These are phyloP conservation scores for Trichoderma arundinaceum DNA, from an alignment of 2,329 filamentous ascomycete species.

Conservation along the genomic window DNA sequence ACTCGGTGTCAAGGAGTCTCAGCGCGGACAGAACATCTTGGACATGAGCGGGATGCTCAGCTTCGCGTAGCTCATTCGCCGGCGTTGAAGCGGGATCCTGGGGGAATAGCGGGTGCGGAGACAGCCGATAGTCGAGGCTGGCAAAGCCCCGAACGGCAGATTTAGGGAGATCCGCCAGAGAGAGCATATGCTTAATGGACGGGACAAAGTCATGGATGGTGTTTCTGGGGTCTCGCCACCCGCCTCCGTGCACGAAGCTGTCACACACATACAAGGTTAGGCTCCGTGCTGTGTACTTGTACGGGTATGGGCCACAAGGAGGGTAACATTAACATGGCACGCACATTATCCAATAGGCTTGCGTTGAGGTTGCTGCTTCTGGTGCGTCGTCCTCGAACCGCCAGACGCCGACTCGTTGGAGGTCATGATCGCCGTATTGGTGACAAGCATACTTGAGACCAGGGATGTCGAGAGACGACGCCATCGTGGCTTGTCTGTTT, in stretches of 20 bases:
- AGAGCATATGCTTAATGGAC: constrained; percentile 51
- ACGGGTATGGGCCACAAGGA: not conserved
- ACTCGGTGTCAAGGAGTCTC: constrained; percentile 52
- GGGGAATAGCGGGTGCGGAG: constrained; percentile 55
- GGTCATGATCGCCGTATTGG: constrained; percentile 48
- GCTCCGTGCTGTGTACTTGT: not conserved
- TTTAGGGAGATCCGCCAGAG: constrained; percentile 37
- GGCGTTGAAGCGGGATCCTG: constrained; percentile 41
- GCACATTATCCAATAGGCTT: constrained; percentile 48
- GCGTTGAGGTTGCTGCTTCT: constrained; percentile 28
- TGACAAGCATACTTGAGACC: constrained; percentile 45
- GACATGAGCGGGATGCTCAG: constrained; percentile 64
- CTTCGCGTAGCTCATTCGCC: constrained; percentile 47
- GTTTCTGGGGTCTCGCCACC: constrained; percentile 64
- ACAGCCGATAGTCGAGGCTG: constrained; percentile 68
- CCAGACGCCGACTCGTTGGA: constrained; percentile 57
- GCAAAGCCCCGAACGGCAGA: constrained; percentile 63
- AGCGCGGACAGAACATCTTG: constrained; percentile 62
- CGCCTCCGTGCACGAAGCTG: constrained; percentile 66
- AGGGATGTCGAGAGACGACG: constrained; percentile 28
- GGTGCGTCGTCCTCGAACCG: constrained; percentile 36
- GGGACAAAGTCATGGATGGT: constrained; percentile 53
- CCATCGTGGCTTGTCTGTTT: constrained; percentile 12
- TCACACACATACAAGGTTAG: constrained; percentile 31
- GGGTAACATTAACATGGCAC: not conserved